Base-by-base conservation (phyloP, 257 asterid species). In the Henckelia pumila region DNA sequence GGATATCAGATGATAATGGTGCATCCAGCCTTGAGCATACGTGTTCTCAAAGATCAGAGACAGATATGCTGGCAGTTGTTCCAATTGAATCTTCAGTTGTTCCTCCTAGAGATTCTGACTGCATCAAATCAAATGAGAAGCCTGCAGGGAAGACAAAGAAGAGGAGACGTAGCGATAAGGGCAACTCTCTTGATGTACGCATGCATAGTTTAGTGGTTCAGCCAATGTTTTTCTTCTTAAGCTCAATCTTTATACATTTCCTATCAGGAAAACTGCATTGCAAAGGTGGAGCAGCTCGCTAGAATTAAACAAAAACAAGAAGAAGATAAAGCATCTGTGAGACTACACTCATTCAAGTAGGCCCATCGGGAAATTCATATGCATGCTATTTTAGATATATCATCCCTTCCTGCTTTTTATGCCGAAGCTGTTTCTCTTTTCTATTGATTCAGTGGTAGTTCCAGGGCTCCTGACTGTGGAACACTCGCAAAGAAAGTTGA, bases 281-380 rank as follows among this genome's bases (percentile, higher is more conserved):
- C 72, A 58, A 93, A 88, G 85, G 97, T 90, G 75, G 91, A 85
- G 78, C 67, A 90, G 66, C 85, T 90, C 64, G 97, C 99, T 44
- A 90, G 78, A 81, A 69, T 93, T 70, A 85, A 90, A 67, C 89
- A 75, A 70, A 86, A 85, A 70, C 97, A 86, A 75, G 95, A 88
- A 70, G 96, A 88, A 65, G 89, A 93, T 56, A 90, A 79, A 78
- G 75, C 75, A 67, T 74, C 86, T 0, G 89, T 86, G 57, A 84
- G 85, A 71, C 81, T 90, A 81, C 97, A 88, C 76, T 88, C 97
- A n/a, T 93, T 86, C 69, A 77, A 84, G 98, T 91, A 81, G 68
- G 85, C 77, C 61, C 71, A 19, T 67, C 47, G 19, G 28, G 67
- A 61, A 58, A 10, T 57, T 30, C 33, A 29, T 28, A 17, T 3